phyloP scores from a whole-genome alignment of 306 rosid species.

The peach (Prunus persica) region Prunus_persica_NCBIv2 NC_034015.1:5728001-5728500 shows the following conservation, averaged over 20 bases:
- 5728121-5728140: not conserved
- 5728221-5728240: slow-evolving; percentile 64
- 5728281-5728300: slow-evolving; percentile 93
- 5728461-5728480: slow-evolving; percentile 77
- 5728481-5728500: slow-evolving; percentile 57
- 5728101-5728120: not conserved
- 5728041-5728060: not conserved
- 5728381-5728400: slow-evolving; percentile 5
- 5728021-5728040: not conserved
- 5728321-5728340: slow-evolving; percentile 85
- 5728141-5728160: not conserved
- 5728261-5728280: slow-evolving; percentile 75
- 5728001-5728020: not conserved
- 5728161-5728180: not conserved
- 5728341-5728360: slow-evolving; percentile 92
- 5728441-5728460: slow-evolving; percentile 87
- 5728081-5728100: not conserved
- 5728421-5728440: slow-evolving; percentile 20
- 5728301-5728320: slow-evolving; percentile 86
- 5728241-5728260: slow-evolving; percentile 70
- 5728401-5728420: not conserved
- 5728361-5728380: slow-evolving; percentile 12
- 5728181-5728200: slow-evolving; percentile 78
- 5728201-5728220: slow-evolving; percentile 63
- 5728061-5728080: too few relatives aligned